Base-by-base conservation (phyloP, 2,329 filamentous ascomycete genomes). In the Simplicillium sp. region DNA sequence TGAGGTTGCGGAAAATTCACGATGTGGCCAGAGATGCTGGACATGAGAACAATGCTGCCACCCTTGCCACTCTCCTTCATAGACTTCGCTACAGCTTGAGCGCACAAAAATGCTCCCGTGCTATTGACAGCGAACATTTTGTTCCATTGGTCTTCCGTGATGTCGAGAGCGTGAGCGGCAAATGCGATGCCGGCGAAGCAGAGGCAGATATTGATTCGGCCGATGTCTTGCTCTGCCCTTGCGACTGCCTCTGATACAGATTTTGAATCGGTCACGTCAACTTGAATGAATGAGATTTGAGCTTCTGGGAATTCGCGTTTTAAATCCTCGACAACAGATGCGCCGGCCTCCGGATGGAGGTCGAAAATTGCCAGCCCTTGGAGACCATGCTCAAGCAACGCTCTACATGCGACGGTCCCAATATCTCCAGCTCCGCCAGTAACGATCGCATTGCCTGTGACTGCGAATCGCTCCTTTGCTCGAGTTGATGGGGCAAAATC, bases 111-210 rank as follows among this genome's bases (percentile, higher is more conserved):
- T 0, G 70, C 66, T 1, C 82, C 82, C 0, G 79, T 82, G 1
- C 79, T 73, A 53, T 87, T 87, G 52, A 86, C 71, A 41, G 84
- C 80, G 18, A 86, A 51, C 0, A 80, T 72, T 16, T 69, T 67
- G 8, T 75, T 68, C 72, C 77, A 87, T 49, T 81, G 39, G 20
- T 14, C 34, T 6, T 34, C n/a, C 6, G 34, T 2, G 5, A 41
- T 29, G 15, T 37, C 35, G 28, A 41, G 34, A 16, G 39, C 39
- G 35, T 41, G 18, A 12, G 28, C 16, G 16, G 34, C 34, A 7
- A 14, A 18, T 16, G 35, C 34, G 35, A 41, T 37, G 34, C 39
- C 39, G 3, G 39, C 39, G 17, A 41, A 37, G 39, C 39, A 41
- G 9, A 41, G 28, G 17, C 33, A 37, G 16, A 15, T 20, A 28